Evolutionary conservation across 1,284 basidiomycete genomes (phyloP).

Genomic region (Cryptococcus sp.): DNA sequence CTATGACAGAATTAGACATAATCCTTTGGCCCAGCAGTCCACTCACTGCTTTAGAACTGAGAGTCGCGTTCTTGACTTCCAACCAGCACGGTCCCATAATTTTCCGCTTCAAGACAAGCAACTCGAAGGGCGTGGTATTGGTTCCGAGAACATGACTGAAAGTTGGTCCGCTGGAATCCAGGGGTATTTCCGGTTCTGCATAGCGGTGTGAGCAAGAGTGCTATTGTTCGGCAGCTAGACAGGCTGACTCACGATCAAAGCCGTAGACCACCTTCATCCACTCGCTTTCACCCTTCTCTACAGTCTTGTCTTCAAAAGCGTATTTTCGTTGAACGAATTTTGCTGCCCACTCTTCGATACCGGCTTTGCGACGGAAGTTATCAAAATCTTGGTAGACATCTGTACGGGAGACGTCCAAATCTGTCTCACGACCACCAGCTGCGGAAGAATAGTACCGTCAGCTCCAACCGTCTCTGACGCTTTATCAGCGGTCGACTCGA

Average conservation of each 20-base stretch:
- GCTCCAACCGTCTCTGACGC: neutral
- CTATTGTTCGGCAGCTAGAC: neutral
- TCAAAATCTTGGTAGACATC: conserved; percentile 89
- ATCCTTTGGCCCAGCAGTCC: too few relatives aligned
- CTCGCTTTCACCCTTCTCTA: conserved; percentile 75
- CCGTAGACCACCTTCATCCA: conserved; percentile 94
- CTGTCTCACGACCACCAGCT: conserved; percentile 67
- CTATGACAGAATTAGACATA: conserved; percentile 53
- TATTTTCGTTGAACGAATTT: conserved; percentile 90
- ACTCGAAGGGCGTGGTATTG: conserved; percentile 88
- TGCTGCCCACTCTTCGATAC: conserved; percentile 71
- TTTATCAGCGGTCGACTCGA: neutral
- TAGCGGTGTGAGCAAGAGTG: neutral
- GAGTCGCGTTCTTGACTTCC: conserved; percentile 70
- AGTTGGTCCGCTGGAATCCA: conserved; percentile 73
- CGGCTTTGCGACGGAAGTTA: conserved; percentile 67
- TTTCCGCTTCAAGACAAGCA: conserved; percentile 91
- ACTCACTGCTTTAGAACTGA: conserved; percentile 75
- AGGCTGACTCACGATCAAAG: conserved; percentile 65
- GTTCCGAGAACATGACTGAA: conserved; percentile 91
- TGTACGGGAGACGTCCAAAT: conserved; percentile 65
- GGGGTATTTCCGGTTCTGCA: conserved; percentile 66
- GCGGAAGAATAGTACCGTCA: conserved; percentile 29
- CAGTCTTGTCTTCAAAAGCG: conserved; percentile 83
- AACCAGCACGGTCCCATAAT: conserved; percentile 99